These are phyloP conservation scores for Tetrapisispora taiwanensis DNA, from an alignment of 805 yeast genomes.

Conservation along the genomic window DNA sequence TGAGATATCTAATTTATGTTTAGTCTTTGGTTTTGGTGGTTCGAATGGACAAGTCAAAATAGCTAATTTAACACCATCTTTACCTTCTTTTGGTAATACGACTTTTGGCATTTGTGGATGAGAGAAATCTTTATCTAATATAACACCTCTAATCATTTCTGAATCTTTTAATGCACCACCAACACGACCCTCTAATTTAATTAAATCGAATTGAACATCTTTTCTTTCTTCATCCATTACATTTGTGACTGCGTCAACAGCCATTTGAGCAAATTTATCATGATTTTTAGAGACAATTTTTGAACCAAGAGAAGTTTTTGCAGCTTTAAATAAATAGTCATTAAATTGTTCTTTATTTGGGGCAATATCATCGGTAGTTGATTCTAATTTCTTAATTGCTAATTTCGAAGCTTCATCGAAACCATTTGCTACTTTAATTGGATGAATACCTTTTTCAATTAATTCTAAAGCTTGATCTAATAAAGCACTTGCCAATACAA, in stretches of 20 bases:
- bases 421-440: constrained; percentile 93
- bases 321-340: constrained; percentile 70
- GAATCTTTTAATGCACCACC: constrained; percentile 92
- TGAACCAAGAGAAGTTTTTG: constrained; percentile 89
- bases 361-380: constrained; percentile 57
- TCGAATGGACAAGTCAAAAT: constrained; percentile 97
- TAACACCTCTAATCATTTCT: constrained; percentile 76
- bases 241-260: constrained; percentile 87
- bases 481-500: constrained; percentile 88
- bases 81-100: constrained; percentile 32
- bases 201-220: constrained; percentile 94
- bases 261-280: constrained; percentile 90
- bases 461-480: constrained; percentile 90
- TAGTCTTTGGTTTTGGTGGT: constrained; percentile 99
- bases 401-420: constrained; percentile 94
- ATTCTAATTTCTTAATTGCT: constrained; percentile 69
- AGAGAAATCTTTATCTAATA: constrained; percentile 91
- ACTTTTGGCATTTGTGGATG: constrained; percentile 96
- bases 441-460: constrained; percentile 95
- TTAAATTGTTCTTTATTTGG: constrained; percentile 21
- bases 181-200: constrained; percentile 88
- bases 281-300: constrained; percentile 91
- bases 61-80: constrained; percentile 71
- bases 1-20: constrained; percentile 89
- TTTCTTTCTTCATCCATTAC: constrained; percentile 88